Conservation (phyloP, 345 rosid species). For the Citrus trifoliata region DNA sequence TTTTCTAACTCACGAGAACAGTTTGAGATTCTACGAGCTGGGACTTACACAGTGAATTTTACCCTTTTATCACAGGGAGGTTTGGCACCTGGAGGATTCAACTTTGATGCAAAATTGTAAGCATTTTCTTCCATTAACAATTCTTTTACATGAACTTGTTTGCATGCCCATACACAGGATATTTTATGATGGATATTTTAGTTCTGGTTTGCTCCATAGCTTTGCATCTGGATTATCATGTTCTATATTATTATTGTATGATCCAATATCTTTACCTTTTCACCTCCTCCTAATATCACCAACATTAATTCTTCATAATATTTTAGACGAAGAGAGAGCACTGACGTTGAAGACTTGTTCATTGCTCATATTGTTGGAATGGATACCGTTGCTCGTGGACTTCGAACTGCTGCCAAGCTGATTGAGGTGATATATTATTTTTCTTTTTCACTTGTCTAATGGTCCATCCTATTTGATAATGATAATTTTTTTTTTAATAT, state of each 20-base stretch:
- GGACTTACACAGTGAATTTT: background rate
- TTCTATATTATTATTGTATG: background rate
- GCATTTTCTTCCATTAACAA: constrained; percentile 10
- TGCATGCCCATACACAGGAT: background rate
- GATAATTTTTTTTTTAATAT: background rate
- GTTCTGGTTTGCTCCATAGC: background rate
- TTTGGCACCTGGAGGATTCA: constrained; percentile 93
- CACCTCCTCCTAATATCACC: background rate
- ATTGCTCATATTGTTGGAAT: constrained; percentile 83
- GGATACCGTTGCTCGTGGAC: constrained; percentile 94
- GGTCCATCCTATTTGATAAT: background rate
- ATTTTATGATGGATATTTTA: background rate
- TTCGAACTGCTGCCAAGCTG: constrained; percentile 76
- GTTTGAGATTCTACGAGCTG: background rate
- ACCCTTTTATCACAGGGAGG: constrained; percentile 61
- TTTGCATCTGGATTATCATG: background rate
- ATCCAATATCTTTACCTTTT: background rate
- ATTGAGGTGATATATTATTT: constrained; percentile 50
- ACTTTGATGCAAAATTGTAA: constrained; percentile 95
- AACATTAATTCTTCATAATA: constrained; percentile 4
- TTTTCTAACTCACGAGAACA: background rate
- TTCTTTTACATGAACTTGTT: background rate
- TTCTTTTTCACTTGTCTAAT: background rate
- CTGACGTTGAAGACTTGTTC: constrained; percentile 90
- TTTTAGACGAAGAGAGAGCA: constrained; percentile 89